Base-by-base conservation (phyloP, 768 basidiomycete genomes). In the Phaeotremella skinneri region DNA sequence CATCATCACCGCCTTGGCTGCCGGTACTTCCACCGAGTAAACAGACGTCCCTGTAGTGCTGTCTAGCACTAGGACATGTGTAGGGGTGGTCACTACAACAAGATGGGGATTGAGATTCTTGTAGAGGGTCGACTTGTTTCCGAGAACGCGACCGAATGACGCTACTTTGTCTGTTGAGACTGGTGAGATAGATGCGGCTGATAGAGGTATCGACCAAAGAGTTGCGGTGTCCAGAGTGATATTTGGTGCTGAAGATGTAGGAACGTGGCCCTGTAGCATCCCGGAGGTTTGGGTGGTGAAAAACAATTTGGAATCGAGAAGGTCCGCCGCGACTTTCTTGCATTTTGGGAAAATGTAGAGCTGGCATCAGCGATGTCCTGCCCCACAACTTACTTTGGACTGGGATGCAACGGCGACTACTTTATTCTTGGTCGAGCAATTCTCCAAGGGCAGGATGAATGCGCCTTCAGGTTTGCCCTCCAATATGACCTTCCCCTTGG, bases 31-130 rank as follows among this genome's bases (percentile, higher is more conserved):
- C 1, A 82, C 81, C 41, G 83, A 82, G 75, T 93, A 91, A 2
- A 93, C 64, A 16, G 88, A 78, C 0, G 82, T 85, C 1, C 93
- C 93, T 65, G 89, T 90, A 48, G 82, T 83, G 0, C 81, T 81
- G 69, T 97, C 91, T n/a, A 94, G 72, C 3, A 96, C 75, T 68
- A 89, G 88, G 14, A 97, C 68, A 5, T 56, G 63, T 48, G 17
- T 80, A 14, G 80, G 76, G 4, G 90, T 90, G 29, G 87, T 78
- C 34, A 90, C 79, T 6, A 84, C 83, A 49, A 87, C 80, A 31
- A 92, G 66, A 66, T 90, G 85, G 6, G 87, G 87, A 73, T 94
- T 94, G 60, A 97, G 82, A 70, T 96, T 94, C 78, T 97, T 97
- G 81, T 96, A 94, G 58, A 97, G 75, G 30, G 91, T 92, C 34